These are phyloP conservation scores for Kurtzmaniella quercitrusa DNA, from an alignment of 1,139 yeast species.

Conservation along the genomic window DNA sequence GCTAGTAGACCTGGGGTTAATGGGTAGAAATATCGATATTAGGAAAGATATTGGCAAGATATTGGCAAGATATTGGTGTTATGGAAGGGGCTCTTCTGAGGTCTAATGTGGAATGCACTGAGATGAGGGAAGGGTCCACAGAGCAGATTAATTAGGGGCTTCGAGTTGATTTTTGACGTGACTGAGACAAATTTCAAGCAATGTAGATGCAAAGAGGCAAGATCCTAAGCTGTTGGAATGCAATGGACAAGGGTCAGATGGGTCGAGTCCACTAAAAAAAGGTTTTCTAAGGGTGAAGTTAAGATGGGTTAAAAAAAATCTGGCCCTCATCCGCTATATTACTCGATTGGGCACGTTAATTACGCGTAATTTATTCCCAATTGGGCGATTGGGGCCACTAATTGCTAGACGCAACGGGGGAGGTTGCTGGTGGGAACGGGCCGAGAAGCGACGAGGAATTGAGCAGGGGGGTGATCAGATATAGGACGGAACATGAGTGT, in stretches of 20 bases:
- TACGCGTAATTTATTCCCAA: constrained; percentile 3
- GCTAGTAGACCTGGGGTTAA: too few relatives aligned
- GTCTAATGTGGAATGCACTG: too few relatives aligned
- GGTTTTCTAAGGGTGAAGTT: background rate
- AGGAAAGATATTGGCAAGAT: too few relatives aligned
- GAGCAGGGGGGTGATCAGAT: background rate
- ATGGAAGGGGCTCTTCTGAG: too few relatives aligned
- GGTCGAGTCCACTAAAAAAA: background rate
- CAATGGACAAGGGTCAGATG: background rate
- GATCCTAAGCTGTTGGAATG: background rate
- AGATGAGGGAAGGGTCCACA: too few relatives aligned
- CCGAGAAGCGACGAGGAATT: background rate
- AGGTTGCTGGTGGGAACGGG: background rate
- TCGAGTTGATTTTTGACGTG: background rate
- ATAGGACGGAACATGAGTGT: too few relatives aligned
- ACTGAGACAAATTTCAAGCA: background rate
- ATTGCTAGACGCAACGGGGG: background rate
- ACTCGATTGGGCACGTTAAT: constrained; percentile 2
- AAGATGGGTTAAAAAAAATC: background rate
- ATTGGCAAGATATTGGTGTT: too few relatives aligned
- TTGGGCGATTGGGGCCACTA: background rate
- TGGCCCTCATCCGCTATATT: background rate
- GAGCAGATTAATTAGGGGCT: too few relatives aligned
- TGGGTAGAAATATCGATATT: too few relatives aligned
- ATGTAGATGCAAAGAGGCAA: background rate